Conservation (phyloP, 306 rosid species). For the Pyrus communis region DNA sequence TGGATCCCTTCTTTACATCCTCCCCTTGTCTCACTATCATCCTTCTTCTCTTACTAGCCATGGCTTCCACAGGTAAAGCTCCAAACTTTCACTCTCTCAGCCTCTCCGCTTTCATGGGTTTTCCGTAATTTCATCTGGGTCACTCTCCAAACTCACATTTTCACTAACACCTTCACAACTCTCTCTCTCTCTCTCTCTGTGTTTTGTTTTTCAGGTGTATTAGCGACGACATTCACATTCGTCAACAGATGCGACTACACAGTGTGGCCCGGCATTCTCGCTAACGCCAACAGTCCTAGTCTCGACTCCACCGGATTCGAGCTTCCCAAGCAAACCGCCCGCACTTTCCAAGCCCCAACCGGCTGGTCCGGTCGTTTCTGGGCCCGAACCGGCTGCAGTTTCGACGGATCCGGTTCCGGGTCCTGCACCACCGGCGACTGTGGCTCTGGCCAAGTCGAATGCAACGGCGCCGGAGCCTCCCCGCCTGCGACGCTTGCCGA, state of each 20-base stretch:
- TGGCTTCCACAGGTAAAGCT: constrained; percentile 34
- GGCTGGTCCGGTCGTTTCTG: constrained; percentile 99
- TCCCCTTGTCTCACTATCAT: constrained; percentile 18
- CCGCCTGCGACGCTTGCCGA: constrained; percentile 87
- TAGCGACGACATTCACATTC: constrained; percentile 66
- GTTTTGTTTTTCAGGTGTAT: constrained; percentile 29
- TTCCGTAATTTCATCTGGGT: not conserved
- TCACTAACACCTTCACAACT: not conserved
- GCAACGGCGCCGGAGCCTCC: constrained; percentile 89
- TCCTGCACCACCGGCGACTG: constrained; percentile 90
- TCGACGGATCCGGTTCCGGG: constrained; percentile 70
- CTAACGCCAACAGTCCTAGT: constrained; percentile 65
- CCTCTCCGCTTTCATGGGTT: not conserved
- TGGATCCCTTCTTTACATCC: constrained; percentile 21
- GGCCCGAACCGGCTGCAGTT: constrained; percentile 74
- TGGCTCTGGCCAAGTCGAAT: constrained; percentile 66
- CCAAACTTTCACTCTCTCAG: not conserved
- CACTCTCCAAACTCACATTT: not conserved
- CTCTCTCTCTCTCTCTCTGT: not conserved
- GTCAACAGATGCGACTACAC: constrained; percentile 72
- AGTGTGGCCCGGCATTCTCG: constrained; percentile 92
- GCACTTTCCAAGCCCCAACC: constrained; percentile 71
- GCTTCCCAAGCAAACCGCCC: constrained; percentile 61
- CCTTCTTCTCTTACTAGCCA: constrained; percentile 25
- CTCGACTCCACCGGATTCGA: constrained; percentile 85